Conservation (phyloP, 768 basidiomycete species). For the Tricholoma hemisulphureum region DNA sequence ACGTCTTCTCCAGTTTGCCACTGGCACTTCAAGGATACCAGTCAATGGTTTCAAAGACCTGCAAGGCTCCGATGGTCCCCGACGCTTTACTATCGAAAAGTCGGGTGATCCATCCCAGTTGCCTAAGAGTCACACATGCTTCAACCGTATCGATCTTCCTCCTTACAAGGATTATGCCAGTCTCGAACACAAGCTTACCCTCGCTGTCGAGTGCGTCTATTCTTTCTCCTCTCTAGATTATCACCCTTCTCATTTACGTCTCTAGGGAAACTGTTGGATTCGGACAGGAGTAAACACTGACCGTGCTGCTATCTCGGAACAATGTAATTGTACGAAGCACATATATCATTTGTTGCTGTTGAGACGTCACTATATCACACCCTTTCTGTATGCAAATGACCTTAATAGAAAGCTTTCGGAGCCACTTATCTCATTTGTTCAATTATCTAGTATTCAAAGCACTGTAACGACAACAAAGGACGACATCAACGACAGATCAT, state of each 20-base stretch:
- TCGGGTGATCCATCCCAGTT: conserved; percentile 94
- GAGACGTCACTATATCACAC: background rate
- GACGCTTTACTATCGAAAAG: conserved; percentile 98
- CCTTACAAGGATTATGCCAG: conserved; percentile 95
- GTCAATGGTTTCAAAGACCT: conserved; percentile 99
- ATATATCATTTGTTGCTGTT: conserved; percentile 1
- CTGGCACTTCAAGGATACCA: conserved; percentile 94
- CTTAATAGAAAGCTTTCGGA: background rate
- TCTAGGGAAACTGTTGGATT: conserved; percentile 89
- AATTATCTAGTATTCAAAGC: background rate
- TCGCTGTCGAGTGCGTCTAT: conserved; percentile 83
- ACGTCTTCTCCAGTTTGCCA: conserved; percentile 92
- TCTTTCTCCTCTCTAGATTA: conserved; percentile 11
- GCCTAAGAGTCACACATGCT: conserved; percentile 96
- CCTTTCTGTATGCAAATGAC: background rate
- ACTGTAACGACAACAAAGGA: too few relatives aligned
- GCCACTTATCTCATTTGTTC: background rate
- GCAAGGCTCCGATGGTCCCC: conserved; percentile 95
- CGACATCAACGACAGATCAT: too few relatives aligned
- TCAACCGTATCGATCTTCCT: conserved; percentile 96
- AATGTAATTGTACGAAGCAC: conserved; percentile 11
- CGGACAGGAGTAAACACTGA: conserved; percentile 72
- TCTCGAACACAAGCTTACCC: conserved; percentile 90
- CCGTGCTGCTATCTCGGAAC: conserved; percentile 8
- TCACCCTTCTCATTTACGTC: conserved; percentile 11